These are phyloP conservation scores for Nannochloris sp. DNA, from an alignment of 139 green algal genomes.

Conservation along the genomic window DNA sequence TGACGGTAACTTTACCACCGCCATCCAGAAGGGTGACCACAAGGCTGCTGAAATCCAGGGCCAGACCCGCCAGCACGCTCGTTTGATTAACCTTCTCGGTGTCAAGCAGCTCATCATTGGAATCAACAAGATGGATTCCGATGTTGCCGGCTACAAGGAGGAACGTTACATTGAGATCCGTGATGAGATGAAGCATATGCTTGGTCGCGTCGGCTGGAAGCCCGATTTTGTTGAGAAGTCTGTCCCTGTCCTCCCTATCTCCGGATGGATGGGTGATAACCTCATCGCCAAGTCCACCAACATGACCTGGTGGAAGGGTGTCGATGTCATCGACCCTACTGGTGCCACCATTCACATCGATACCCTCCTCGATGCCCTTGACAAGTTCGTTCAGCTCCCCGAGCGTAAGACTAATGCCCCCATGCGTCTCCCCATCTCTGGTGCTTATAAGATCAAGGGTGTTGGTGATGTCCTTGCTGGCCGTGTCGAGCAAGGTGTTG, in stretches of 20 bases:
- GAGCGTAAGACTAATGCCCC: conserved; percentile 77
- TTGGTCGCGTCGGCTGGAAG: conserved; percentile 74
- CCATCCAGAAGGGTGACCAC: conserved; percentile 97
- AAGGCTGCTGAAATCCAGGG: conserved; percentile 93
- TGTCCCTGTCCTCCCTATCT: conserved; percentile 97
- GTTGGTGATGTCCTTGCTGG: conserved; percentile 96
- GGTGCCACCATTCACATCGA: conserved; percentile 45
- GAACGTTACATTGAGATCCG: conserved; percentile 95
- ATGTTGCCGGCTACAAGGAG: conserved; percentile 85
- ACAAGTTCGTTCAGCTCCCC: conserved; percentile 70
- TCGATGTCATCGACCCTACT: conserved; percentile 53
- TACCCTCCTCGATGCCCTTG: conserved; percentile 84
- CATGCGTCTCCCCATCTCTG: conserved; percentile 86
- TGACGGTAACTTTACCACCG: conserved; percentile 92
- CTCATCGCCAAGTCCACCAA: conserved; percentile 93
- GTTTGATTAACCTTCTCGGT: conserved; percentile 94
- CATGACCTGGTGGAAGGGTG: conserved; percentile 90
- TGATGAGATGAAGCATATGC: conserved; percentile 93
- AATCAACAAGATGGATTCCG: conserved; percentile 98
- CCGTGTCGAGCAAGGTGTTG: conserved; percentile 92
- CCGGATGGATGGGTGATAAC: conserved; percentile 98
- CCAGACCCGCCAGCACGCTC: conserved; percentile 98
- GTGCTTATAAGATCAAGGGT: conserved; percentile 99
- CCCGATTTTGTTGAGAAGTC: conserved; percentile 75
- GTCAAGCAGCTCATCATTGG: conserved; percentile 97